Base-by-base conservation (phyloP, 1,284 basidiomycete species). In the Fomitopsis betulina region DNA sequence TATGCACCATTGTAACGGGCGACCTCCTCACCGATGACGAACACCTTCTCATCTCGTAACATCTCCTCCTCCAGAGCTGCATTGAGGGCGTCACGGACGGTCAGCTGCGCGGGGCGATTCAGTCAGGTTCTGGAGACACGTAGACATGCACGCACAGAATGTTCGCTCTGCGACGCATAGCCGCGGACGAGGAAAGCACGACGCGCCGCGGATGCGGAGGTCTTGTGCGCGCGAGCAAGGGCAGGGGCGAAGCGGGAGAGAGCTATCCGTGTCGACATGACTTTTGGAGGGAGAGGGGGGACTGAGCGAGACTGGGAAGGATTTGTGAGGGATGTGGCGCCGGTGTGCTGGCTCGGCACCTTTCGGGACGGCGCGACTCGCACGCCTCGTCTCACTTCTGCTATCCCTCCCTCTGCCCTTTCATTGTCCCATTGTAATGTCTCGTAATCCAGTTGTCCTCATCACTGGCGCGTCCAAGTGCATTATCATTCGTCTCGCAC, bases 31-130 rank as follows among this genome's bases (percentile, higher is more conserved):
- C 97, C 97, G 68, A 99, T 78, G 72, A 99, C 78, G 75, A 97
- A 99, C 54, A 99, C 97, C 40, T 80, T 90, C 73, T 96, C 91
- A 77, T 99, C 97, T 54, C 94, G 87, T 68, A 91, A 73, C 97
- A 99, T 99, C 80, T 99, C 97, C 79, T 99, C 97, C 80, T 99
- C 97, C 93, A 99, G 96, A 38, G 97, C 97, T 60, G 88, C 79
- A 79, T 98, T 99, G 66, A 99, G 87, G 42, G 97, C 97, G 60
- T 99, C 97, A 72, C 97, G 93, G 62, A 98, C 96, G 55, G 95
- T 98, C 94, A 98, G 93, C 91, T 96, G 71, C 25, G 39, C 47
- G 12, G 35, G n/a, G 15, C 60, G 33, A 64, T 62, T 45, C 19
- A 13, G 17, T 45, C 55, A 50, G 43, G 50, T 37, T 50, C n/a